Percentiles rank a stretch among this genome's conserved stretches.
Evolutionary conservation across 2,329 filamentous ascomycete genomes (phyloP).

Genomic region (Alternaria brassicicola): DNA sequence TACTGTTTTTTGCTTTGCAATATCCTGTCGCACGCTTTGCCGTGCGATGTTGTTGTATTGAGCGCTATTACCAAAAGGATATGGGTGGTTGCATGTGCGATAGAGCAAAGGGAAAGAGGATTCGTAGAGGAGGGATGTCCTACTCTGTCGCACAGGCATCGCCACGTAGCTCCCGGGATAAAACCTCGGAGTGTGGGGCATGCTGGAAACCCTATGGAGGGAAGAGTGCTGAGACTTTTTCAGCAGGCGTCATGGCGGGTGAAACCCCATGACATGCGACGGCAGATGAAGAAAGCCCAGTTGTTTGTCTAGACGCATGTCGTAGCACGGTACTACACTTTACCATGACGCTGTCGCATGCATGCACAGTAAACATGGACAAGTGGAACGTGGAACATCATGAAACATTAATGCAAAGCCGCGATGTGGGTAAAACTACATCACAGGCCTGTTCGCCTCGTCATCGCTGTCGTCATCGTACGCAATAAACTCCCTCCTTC

Average conservation of each 20-base stretch:
- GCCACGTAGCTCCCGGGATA: constrained; percentile 7
- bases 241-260: constrained; percentile 5
- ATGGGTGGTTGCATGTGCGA: not conserved
- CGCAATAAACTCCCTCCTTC: constrained; percentile 30
- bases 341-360: constrained; percentile 9
- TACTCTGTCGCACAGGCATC: not conserved
- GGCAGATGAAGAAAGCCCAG: not conserved
- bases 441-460: constrained; percentile 41
- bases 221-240: not conserved
- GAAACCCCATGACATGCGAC: constrained; percentile 9
- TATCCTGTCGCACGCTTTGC: not conserved
- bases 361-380: constrained; percentile 9
- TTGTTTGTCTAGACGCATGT: not conserved
- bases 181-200: constrained; percentile 4
- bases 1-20: not conserved
- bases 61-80: not conserved
- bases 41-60: not conserved
- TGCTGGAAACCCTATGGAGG: not conserved
- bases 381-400: not conserved
- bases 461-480: constrained; percentile 43
- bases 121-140: not conserved
- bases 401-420: constrained; percentile 7
- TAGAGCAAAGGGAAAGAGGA: not conserved
- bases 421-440: constrained; percentile 30
- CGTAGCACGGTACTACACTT: not conserved